Evolutionary conservation across 345 rosid genomes (phyloP), one percentile per base, ranked within the genome.

Genomic region (Eucalyptus urophylla): DNA sequence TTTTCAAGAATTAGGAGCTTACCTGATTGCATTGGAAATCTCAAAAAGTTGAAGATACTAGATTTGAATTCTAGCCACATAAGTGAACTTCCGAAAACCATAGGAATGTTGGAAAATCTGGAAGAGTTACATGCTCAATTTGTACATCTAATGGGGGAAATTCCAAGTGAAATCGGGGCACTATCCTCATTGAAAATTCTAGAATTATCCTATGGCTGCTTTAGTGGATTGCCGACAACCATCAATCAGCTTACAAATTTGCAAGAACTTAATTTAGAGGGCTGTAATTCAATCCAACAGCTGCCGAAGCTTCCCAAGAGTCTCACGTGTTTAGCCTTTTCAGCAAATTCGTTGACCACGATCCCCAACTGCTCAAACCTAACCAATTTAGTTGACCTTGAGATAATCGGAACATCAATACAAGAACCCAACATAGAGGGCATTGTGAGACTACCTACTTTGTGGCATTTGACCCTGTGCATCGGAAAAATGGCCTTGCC

Each of bases 21-120:
- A 69, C 80, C 69, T 14, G 17, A 29, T 27, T 62, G 69, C 2
- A 62, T 27, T 62, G 33, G 33, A 13, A 29, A 62, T 62, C 33
- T 62, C 33, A 62, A 62, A 29, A 62, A 14, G 33, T 62, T 62
- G 33, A 62, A 62, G 69, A 2, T 29, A 62, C 69, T 62, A 29
- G 1, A 29, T 13, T 1, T 62, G 3, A 6, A 13, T 29, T 3
- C 2, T 62, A 62, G 17, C 5, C 8, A 0, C 31, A 62, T 62
- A 62, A 62, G 31, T 3, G 69, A 62, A 62, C 17, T 62, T 62
- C 33, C 69, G 1, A 29, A 27, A 62, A 62, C 33, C 8, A 62
- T 62, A 62, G 69, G 33, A 27, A 62, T 29, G 33, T 29, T 62
- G 69, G 69, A 62, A 62, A 62, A 62, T 62, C 4, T 62, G 5